These are phyloP conservation scores for Mrakia hoshinonis DNA, from an alignment of 768 basidiomycete species.

Conservation along the genomic window DNA sequence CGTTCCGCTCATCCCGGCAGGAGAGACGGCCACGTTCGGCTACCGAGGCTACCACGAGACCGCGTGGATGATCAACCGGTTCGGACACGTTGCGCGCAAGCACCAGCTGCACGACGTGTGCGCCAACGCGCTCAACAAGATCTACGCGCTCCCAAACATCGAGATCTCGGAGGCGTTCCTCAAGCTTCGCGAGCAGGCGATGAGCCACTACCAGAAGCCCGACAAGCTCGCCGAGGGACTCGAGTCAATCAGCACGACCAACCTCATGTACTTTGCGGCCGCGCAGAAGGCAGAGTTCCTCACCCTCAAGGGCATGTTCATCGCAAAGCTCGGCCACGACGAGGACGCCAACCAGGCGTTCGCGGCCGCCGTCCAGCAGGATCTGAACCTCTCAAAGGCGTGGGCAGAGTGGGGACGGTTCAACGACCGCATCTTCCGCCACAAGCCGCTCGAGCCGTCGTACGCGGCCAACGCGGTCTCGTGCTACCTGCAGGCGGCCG, in stretches of 20 bases:
- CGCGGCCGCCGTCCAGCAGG: constrained; percentile 90
- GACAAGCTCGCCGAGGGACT: constrained; percentile 87
- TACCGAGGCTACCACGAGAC: constrained; percentile 98
- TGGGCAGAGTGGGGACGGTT: constrained; percentile 98
- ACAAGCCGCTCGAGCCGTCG: constrained; percentile 60
- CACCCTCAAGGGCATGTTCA: constrained; percentile 97
- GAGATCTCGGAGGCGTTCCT: constrained; percentile 99
- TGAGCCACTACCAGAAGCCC: constrained; percentile 93
- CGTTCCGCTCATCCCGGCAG: constrained; percentile 66
- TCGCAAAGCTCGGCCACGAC: constrained; percentile 70
- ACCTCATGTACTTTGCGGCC: constrained; percentile 91
- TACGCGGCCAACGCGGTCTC: constrained; percentile 86
- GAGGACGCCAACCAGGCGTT: constrained; percentile 89
- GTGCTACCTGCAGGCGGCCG: constrained; percentile 95
- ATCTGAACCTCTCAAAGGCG: constrained; percentile 86
- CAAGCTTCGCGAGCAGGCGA: constrained; percentile 95
- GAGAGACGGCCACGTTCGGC: constrained; percentile 61
- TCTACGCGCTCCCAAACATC: constrained; percentile 97
- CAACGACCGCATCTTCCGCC: constrained; percentile 88
- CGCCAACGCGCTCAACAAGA: constrained; percentile 86
- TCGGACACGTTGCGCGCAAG: constrained; percentile 95
- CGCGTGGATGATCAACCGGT: constrained; percentile 99
- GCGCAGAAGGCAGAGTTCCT: constrained; percentile 97
- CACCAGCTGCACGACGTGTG: constrained; percentile 94
- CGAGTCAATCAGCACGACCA: constrained; percentile 99